Base-by-base conservation (phyloP, 495 filamentous ascomycete species). In the Aspergillus carlsbadensis region DNA sequence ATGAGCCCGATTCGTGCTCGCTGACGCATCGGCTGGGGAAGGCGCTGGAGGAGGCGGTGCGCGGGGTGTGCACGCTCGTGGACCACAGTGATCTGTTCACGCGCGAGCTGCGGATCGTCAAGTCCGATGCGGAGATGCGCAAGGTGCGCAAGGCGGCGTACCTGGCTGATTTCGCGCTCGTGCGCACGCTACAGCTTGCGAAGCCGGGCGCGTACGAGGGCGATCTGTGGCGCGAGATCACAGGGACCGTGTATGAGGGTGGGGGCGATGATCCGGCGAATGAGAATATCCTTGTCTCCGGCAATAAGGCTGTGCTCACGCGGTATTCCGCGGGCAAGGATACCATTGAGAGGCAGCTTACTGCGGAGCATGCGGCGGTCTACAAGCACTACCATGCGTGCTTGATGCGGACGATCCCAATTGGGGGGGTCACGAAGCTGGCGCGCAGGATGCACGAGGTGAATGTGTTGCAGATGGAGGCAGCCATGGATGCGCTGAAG, bases 371-470 rank as follows among this genome's bases (percentile, higher is more conserved):
- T 47, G 64, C 60, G 11, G 64, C 54, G 5, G 53, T 54, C 11
- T 66, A 66, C 35, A 66, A 66, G 40, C 61, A 66, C 52, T 66
- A 66, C 33, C 61, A 66, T 22, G 58, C 61, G 2, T 66, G 61
- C 24, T 43, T 66, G 14, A 66, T 66, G 61, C 61, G 61, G 2
- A 66, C 61, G 3, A 64, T 66, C 39, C 64, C 54, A 2, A 63
- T 66, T 31, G 61, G 64, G 3, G 61, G 61, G 2, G 50, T 66
- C 13, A 66, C 61, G 1, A 61, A 63, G 41, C 64, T 66, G 14
- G 64, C 61, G 6, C 51, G 58, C 17, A 20, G 40, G 6, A 66
- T 66, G 61, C 51, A 59, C 24, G n/a, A 39, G n/a, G 52, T 66
- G 37, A 66, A 66, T 31, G 46, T 66, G 1, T 54, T 66, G 4